Base-by-base conservation (phyloP, 306 rosid genomes). In the Quercus wislizeni region DNA sequence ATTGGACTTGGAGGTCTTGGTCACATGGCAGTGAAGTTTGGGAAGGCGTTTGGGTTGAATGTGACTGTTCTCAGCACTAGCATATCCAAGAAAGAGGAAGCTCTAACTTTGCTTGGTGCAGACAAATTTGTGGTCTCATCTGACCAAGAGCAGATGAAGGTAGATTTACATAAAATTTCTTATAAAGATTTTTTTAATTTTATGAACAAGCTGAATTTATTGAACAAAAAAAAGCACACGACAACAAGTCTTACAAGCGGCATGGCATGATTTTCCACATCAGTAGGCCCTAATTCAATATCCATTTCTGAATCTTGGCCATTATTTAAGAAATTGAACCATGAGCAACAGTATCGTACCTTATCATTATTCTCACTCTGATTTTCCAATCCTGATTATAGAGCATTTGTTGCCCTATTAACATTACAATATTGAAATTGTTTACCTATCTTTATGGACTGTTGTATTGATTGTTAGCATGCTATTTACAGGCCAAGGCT, bases 1-100 rank as follows among this genome's bases (percentile, higher is more conserved):
- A 81, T 93, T 74, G 98, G 94, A 30, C 97, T 93, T 43, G 98
- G 97, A 67, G 98, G 98, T 78, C 98, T 93, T 6, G 97, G 98
- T 65, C 98, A 93, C 79, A 84, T 92, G 92, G 97, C 97, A 4
- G 92, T 88, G 71, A 92, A 92, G 83, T 92, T 92, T 74, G 97
- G 94, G 57, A 92, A 92, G 84, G 97, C 90, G 27, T 90, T 92
- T 79, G 92, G 92, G 51, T 89, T 90, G 81, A 87, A 70, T 76
- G 97, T 90, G 38, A 92, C 95, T 25, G 70, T 90, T 83, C 80
- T 92, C 78, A 92, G 98, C 91, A 77, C 98, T 49, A 94, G 94
- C 80, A 75, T 82, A 64, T 89, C 96, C 79, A 94, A 94, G 92
- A 90, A 88, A 85, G 90, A 88, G 79, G 94, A 94, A 82, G 96